Evolutionary conservation across 2,329 filamentous ascomycete genomes (phyloP), one percentile per base, ranked within the genome.

Genomic region (Epichloe amarillans): DNA sequence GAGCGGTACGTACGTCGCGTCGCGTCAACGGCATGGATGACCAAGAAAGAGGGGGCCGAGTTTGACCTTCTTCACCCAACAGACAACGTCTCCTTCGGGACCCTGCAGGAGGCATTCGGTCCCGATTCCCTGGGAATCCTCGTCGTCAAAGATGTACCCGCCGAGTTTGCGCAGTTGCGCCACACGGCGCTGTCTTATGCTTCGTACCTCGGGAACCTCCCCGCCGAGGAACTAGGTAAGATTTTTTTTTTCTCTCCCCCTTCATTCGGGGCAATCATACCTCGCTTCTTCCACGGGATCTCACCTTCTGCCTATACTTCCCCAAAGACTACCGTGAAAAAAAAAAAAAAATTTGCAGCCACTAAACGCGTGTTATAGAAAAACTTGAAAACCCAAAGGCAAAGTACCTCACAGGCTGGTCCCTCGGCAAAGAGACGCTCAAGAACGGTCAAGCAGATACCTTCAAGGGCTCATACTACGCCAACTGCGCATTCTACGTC

Each of bases 91-190:
- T 74, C 84, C 0, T 84, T 88, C 49, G 75, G 79, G 51, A 77
- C 78, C 0, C 74, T 93, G 11, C 79, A 86, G 59, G 68, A 84
- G 58, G 93, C 93, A 0, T 97, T 98, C 64, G 93, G 93, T 0
- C 88, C 90, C 1, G 81, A 86, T 26, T 95, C 89, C 2, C 73
- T 97, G 12, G 93, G 93, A 0, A 95, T 98, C 49, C 83, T 98
- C 50, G 72, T 97, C n/a, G 90, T 98, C 46, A 88, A 86, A 63
- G 87, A 89, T 63, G 79, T 97, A 0, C 87, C 89, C 0, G 55
- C 74, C 5, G 73, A 80, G 49, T 98, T 95, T 60, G 67, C 76
- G 14, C 68, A 76, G n/a, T 71, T 96, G 42, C 80, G 93, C 54
- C 78, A 78, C 53, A 77, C 78, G 53, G 77, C 94, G 2, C 75